Conservation (phyloP, 2,329 filamentous ascomycete species). For the Exophiala dermatitidis region DNA sequence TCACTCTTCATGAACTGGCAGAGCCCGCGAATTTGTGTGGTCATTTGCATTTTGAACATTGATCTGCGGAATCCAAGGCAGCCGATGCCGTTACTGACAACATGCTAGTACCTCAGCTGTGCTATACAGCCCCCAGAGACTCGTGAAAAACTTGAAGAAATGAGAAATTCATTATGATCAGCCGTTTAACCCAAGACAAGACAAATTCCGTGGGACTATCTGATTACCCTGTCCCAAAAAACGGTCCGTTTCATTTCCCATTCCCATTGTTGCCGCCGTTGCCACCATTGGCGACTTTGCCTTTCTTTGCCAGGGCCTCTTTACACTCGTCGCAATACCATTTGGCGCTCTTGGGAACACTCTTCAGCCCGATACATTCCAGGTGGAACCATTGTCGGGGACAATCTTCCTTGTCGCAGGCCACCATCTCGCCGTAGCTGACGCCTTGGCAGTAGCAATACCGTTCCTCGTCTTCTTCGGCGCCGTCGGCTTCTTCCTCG, state of each 20-base stretch:
- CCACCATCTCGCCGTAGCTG: constrained; percentile 79
- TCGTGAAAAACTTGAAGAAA: too few species aligned
- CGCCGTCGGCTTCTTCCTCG: constrained; percentile 33
- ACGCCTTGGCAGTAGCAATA: constrained; percentile 77
- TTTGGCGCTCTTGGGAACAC: constrained; percentile 72
- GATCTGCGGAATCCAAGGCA: too few species aligned
- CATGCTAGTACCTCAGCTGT: too few species aligned
- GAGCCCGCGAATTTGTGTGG: too few species aligned
- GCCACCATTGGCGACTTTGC: neutral
- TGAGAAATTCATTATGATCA: too few species aligned
- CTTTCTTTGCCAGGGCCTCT: constrained; percentile 34
- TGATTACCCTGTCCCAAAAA: too few species aligned
- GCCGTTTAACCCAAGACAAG: too few species aligned
- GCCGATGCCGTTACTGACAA: too few species aligned
- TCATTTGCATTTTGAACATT: too few species aligned
- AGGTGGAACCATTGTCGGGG: constrained; percentile 77
- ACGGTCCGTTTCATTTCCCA: constrained; percentile 3
- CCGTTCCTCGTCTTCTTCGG: constrained; percentile 61
- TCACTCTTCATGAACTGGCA: too few species aligned
- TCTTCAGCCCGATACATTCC: constrained; percentile 70
- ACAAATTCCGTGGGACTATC: too few species aligned
- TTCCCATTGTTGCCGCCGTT: constrained; percentile 8
- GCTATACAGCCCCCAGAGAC: too few species aligned
- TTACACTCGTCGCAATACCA: constrained; percentile 80
- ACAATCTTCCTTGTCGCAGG: constrained; percentile 67